Percentiles rank a stretch among this genome's conserved stretches.
These are phyloP conservation scores for Misopates orontium DNA, from an alignment of 257 asterid genomes.

Conservation along the genomic window DNA sequence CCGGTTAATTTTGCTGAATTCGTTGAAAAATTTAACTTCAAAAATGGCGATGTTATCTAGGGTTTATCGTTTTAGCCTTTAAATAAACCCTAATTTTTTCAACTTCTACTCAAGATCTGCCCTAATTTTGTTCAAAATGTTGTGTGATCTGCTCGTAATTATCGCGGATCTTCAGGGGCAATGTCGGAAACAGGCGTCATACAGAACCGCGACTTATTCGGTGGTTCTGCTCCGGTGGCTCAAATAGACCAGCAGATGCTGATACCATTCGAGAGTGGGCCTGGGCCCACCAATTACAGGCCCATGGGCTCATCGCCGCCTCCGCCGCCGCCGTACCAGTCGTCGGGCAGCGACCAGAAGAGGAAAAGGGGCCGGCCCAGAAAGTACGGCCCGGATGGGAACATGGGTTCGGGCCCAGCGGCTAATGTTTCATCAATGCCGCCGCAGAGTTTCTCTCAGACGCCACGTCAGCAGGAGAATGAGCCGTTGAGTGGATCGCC, in stretches of 20 bases:
- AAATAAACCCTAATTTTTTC: neutral
- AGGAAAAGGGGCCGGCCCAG: constrained; percentile 49
- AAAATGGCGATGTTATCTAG: constrained; percentile 9
- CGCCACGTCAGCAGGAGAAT: constrained; percentile 7
- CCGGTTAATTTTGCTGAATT: constrained; percentile 14
- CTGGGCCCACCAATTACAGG: constrained; percentile 3
- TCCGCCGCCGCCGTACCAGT: constrained; percentile 10
- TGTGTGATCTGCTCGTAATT: too few relatives aligned
- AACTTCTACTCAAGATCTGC: too few relatives aligned
- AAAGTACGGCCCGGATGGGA: constrained; percentile 37
- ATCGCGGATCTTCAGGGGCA: neutral
- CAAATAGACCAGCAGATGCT: constrained; percentile 29
- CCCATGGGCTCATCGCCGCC: constrained; percentile 30
- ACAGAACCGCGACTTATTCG: constrained; percentile 28
- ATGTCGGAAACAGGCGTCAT: constrained; percentile 28
- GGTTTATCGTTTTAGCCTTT: neutral
- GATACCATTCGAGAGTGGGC: constrained; percentile 13
- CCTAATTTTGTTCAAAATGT: too few relatives aligned
- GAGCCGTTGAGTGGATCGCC: constrained; percentile 33
- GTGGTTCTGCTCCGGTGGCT: constrained; percentile 6
- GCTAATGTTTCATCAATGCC: constrained; percentile 4
- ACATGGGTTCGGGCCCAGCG: constrained; percentile 20
- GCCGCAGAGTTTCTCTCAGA: constrained; percentile 20
- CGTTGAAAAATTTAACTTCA: neutral
- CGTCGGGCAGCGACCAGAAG: constrained; percentile 31